Evolutionary conservation across 768 basidiomycete genomes (phyloP), one percentile per base, ranked within the genome.

Genomic region (Macrolepiota dolichaula): DNA sequence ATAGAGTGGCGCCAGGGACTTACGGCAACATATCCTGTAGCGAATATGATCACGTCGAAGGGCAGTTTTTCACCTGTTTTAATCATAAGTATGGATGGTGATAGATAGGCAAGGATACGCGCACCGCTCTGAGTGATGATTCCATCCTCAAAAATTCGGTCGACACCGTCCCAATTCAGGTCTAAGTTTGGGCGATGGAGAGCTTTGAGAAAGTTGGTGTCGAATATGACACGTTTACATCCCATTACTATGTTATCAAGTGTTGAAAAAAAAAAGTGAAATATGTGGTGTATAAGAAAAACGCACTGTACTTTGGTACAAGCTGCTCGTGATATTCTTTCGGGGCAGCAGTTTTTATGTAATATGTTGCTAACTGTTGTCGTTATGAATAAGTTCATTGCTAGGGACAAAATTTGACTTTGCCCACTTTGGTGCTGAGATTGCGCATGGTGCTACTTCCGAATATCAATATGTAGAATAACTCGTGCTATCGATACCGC

Each of bases 181-280:
- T 72, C 63, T 7, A 85, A 72, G 67, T 87, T 85, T 3, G 77
- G 71, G 5, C 72, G 74, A 59, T 80, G 74, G 29, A 85, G 70
- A 9, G 76, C 65, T 24, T 71, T 61, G 35, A 85, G 74, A 64
- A 79, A 86, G 17, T 74, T 73, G 0, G 78, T 73, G 65, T 86
- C 81, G 58, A 80, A 72, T 5, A 86, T 72, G 12, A 84, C 65
- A 15, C 85, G 81, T 68, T 82, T 85, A 65, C 84, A 86, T 1
- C 85, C 84, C 38, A 78, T 67, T 27, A 73, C 82, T 84, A 32
- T 32, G 32, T 12, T 15, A 46, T 17, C 40, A 9, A 57, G 11
- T 55, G n/a, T n/a, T n/a, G n/a, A n/a, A n/a, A n/a, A n/a, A n/a
- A n/a, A n/a, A 15, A 56, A n/a, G n/a, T n/a, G n/a, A n/a, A 13